These are phyloP conservation scores for Paramecium caudatum DNA, from an alignment of 73 alveolate species.

Conservation along the genomic window DNA sequence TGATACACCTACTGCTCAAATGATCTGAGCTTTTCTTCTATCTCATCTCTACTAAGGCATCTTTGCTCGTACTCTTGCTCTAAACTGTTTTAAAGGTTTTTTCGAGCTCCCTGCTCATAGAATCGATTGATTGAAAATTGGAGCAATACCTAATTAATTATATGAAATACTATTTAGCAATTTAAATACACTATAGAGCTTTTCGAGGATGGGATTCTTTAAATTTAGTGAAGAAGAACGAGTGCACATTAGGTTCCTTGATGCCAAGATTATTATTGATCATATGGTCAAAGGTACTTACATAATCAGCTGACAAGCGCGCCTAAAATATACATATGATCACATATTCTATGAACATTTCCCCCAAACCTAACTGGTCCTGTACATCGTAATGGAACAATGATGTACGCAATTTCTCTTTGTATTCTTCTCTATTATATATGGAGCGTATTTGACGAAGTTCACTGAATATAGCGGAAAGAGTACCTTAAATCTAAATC, in stretches of 20 bases:
- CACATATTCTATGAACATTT: slow-evolving; percentile 24
- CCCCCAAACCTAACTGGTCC: background rate
- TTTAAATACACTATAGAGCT: slow-evolving; percentile 50
- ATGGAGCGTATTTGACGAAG: background rate
- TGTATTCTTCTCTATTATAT: background rate
- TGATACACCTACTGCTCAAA: background rate
- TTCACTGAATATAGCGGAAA: background rate
- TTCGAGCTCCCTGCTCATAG: slow-evolving; percentile 8
- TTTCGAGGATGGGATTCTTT: background rate
- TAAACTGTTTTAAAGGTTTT: too few species aligned
- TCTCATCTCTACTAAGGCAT: too few species aligned
- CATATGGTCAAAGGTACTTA: slow-evolving; percentile 3
- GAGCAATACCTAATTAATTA: slow-evolving; percentile 24
- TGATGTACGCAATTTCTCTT: background rate
- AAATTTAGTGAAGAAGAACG: slow-evolving; percentile 12
- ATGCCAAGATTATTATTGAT: slow-evolving; percentile 11
- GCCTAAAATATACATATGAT: background rate
- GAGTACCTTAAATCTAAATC: slow-evolving; percentile 26
- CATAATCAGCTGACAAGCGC: background rate
- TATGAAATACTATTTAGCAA: slow-evolving; percentile 28
- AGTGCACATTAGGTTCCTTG: slow-evolving; percentile 11
- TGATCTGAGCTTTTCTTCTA: background rate
- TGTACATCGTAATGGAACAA: background rate
- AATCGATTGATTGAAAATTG: background rate
- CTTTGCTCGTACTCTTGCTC: too few species aligned